Evolutionary conservation across 768 basidiomycete genomes (phyloP), one percentile per base, ranked within the genome.

Genomic region (Suillus occidentalis): DNA sequence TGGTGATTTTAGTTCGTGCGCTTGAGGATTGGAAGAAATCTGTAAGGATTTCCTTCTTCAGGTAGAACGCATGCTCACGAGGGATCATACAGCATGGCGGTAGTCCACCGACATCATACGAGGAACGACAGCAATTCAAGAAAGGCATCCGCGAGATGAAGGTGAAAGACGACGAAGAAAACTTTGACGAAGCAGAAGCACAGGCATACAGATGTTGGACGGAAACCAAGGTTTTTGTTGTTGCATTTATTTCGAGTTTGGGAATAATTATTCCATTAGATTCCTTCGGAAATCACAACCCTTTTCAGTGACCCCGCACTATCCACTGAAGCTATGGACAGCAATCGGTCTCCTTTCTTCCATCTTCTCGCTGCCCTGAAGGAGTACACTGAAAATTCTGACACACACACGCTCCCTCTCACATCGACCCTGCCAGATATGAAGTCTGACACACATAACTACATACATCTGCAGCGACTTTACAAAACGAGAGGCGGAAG

Each of bases 111-210:
- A 81, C 77, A 77, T 87, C 74, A 37, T 78, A 73, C 40, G 82
- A 81, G 1, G 92, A 97, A 69, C 87, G 90, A 71, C 83, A 89
- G 66, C 87, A 84, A 36, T 97, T 98, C 83, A 95, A 95, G 72
- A 78, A 84, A 40, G 63, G 62, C 3, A 78, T 99, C 52, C 76
- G 81, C n/a, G 78, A 79, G 1, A 85, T 89, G 82, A 88, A 89
- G 70, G 72, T 84, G 64, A 94, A 94, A 71, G 69, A 78, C 0
- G 97, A 99, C 72, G 95, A 99, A 73, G 97, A 99, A 81, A 99
- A 99, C 78, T 95, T 95, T 73, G 97, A 97, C 66, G 97, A 99
- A 76, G 97, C 96, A 2, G 85, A 91, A 71, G 83, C 90, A 8
- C 92, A 97, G 73, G 93, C 91, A 0, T 96, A 92, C 75, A 87